These are phyloP conservation scores for Chiua virens DNA, from an alignment of 768 basidiomycete genomes.

Conservation along the genomic window DNA sequence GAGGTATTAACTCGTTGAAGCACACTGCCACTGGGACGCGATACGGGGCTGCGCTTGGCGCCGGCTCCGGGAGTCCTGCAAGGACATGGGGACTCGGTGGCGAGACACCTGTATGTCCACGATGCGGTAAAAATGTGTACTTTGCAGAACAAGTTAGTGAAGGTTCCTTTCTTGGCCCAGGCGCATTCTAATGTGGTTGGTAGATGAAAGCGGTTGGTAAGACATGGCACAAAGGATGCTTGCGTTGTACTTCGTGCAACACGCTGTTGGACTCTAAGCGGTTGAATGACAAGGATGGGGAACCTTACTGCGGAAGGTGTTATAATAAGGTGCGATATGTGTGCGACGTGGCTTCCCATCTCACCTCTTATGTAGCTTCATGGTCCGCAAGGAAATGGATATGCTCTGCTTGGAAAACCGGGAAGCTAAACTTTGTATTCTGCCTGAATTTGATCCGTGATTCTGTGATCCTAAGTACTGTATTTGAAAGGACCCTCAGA, in stretches of 20 bases:
- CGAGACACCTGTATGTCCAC: constrained; percentile 61
- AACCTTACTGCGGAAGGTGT: constrained; percentile 69
- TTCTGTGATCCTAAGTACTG: constrained; percentile 7
- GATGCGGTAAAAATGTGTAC: constrained; percentile 75
- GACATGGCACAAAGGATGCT: constrained; percentile 75
- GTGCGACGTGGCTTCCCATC: not conserved
- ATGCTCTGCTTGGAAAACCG: constrained; percentile 62
- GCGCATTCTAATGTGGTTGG: constrained; percentile 4
- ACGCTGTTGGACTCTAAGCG: constrained; percentile 69
- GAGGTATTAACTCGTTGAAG: constrained; percentile 30
- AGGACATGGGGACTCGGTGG: constrained; percentile 52
- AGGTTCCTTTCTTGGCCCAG: not conserved
- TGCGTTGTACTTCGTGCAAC: constrained; percentile 74
- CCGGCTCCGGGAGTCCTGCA: constrained; percentile 40
- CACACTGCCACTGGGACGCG: constrained; percentile 61
- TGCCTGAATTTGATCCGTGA: not conserved
- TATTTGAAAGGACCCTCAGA: constrained; percentile 5
- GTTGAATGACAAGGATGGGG: constrained; percentile 74
- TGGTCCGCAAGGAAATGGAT: constrained; percentile 73
- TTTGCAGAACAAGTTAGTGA: constrained; percentile 75
- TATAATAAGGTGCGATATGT: constrained; percentile 56
- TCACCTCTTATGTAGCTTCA: constrained; percentile 51
- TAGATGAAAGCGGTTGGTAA: constrained; percentile 81
- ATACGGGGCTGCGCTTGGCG: constrained; percentile 58
- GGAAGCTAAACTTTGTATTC: constrained; percentile 34